Evolutionary conservation across 441 rosid genomes (phyloP), one percentile per base, ranked within the genome.

Genomic region (Lepidium campestre): DNA sequence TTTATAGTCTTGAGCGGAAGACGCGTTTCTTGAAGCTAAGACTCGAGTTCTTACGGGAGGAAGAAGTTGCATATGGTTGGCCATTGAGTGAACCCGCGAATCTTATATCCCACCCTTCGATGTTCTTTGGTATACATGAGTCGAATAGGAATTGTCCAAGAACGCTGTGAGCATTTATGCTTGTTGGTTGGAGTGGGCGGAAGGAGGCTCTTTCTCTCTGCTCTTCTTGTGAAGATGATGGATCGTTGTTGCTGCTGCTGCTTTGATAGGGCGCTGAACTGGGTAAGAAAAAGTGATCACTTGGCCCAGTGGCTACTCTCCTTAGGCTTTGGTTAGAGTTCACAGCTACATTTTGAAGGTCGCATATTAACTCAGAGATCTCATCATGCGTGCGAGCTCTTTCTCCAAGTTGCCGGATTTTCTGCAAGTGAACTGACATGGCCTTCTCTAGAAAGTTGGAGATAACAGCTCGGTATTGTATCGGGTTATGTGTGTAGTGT

Each of bases 81-180:
- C 91, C 88, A 5, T 90, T 93, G 17, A 82, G 52, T 60, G 86
- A 82, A 52, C 93, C 84, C 1, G 82, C 75, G 41, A 87, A 86
- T 73, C 91, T 91, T 31, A 93, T 77, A 81, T 93, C 98, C 98
- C 98, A 90, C 1, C 97, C 97, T 79, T 93, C 98, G 9, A 93
- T 82, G 18, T 88, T 90, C 83, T 81, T 93, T 7, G 97, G 98
- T 37, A 93, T 85, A 39, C 96, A 90, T 1, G 82, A 86, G 76
- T 93, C 96, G 68, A 87, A 90, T n/a, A 93, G 84, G 72, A 87
- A 71, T 32, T 88, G 79, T 5, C 98, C 98, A 19, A 93, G 97
- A 60, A 90, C 87, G 53, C 95, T 81, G 62, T 90, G 91, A 2
- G 91, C 91, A 39, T 81, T 91, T 63, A 93, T 85, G 48, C 85